Evolutionary conservation across 2,329 filamentous ascomycete species (phyloP), one percentile per base, ranked within the genome.

Genomic region (Paecilomyces fulvus): DNA sequence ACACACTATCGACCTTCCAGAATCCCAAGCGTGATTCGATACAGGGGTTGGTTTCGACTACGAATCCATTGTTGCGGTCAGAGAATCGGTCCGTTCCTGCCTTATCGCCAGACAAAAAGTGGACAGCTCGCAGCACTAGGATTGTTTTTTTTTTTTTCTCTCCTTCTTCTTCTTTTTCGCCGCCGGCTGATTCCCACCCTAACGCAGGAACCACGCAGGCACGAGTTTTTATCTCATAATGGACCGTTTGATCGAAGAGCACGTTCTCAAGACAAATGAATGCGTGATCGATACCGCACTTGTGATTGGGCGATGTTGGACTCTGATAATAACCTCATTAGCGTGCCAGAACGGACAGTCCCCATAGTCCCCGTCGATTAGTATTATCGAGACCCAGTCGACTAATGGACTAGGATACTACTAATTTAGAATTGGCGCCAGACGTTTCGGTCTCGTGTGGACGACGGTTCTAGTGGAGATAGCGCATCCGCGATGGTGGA

Each of bases 401-500:
- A 43, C 37, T 43, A 43, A 43, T 4, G 14, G 33, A 37, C 12
- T 37, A 14, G 12, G n/a, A 10, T 37, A n/a, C 17, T 5, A 49
- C 17, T 5, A 49, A 14, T 28, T 49, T 28, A 28, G 20, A n/a
- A 49, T 28, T 49, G 48, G 20, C 25, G 48, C 48, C 54, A 31
- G 54, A 33, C 58, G 51, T 53, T 56, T 54, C 49, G 43, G 56
- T 55, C 31, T 49, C 49, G 11, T 21, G 17, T 25, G 48, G 43
- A 52, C 55, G 60, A 58, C 57, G 58, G 58, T 30, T 52, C 54
- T 14, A 54, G 52, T 60, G 61, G 61, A 61, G 58, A 65, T 68
- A 62, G 62, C 61, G 58, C 56, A 60, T 59, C 62, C 63, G 61
- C 57, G 54, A 51, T 55, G 58, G 56, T 63, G 59, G 64, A 60